phyloP scores from a whole-genome alignment of 257 asterid species.

The Fraxinus pennsylvanica region DNA sequence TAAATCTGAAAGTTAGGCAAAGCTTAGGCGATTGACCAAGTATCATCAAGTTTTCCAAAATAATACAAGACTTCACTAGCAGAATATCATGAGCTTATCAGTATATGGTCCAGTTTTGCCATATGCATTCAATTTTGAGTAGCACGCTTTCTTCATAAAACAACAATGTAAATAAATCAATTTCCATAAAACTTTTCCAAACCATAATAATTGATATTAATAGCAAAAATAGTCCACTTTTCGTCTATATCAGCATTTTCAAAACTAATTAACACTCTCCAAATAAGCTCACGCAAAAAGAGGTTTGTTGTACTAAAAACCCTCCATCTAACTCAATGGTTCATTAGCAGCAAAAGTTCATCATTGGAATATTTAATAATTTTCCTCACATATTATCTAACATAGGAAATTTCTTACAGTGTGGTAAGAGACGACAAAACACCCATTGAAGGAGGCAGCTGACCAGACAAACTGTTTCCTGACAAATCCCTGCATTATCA shows the following conservation, averaged over 20 bases:
- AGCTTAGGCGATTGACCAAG: neutral
- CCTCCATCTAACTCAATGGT: neutral
- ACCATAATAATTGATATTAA: neutral
- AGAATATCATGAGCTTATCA: neutral
- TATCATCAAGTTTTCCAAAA: too few species aligned
- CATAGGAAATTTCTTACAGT: constrained; percentile 56
- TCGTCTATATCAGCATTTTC: neutral
- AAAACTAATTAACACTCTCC: neutral
- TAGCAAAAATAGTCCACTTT: neutral
- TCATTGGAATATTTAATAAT: neutral
- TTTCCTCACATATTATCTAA: neutral
- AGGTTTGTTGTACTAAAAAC: neutral
- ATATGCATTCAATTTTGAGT: neutral
- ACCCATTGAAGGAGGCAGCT: constrained; percentile 80
- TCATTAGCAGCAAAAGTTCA: neutral
- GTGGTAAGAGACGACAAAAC: constrained; percentile 55
- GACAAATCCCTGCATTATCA: constrained; percentile 71
- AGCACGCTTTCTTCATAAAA: neutral
- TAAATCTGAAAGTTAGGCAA: neutral
- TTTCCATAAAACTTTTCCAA: neutral
- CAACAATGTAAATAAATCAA: neutral
- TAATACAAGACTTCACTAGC: too few species aligned
- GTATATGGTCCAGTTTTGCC: neutral
- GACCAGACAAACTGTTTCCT: constrained; percentile 63
- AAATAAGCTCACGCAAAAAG: neutral